Base-by-base conservation (phyloP, 208 protist genomes). In the Acanthamoeba healyi region DNA sequence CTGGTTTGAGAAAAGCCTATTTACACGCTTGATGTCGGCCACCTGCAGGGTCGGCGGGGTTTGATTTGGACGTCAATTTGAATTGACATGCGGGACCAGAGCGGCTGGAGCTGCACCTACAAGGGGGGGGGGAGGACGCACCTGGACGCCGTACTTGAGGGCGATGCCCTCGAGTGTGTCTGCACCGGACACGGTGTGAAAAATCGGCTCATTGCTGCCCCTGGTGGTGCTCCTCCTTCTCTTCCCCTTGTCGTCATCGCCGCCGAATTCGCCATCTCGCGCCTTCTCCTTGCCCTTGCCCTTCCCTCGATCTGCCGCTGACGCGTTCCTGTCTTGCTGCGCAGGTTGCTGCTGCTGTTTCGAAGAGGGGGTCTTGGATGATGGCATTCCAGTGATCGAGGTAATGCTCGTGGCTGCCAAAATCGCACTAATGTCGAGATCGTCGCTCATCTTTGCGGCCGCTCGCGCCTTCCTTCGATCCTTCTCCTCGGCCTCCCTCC, bases 91-190 rank as follows among this genome's bases (percentile, higher is more conserved):
- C n/a, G n/a, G n/a, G n/a, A n/a, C n/a, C n/a, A n/a, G n/a, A n/a
- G n/a, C n/a, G n/a, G n/a, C n/a, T n/a, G n/a, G n/a, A n/a, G n/a
- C n/a, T n/a, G n/a, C n/a, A n/a, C n/a, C n/a, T n/a, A n/a, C n/a
- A 61, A 26, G 12, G 26, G 34, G 32, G 36, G 49, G 40, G 2
- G 5, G n/a, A 24, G n/a, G 3, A 19, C 82, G 34, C 29, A 70
- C 82, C 49, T 90, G 82, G 2, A 90, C 82, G 34, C 82, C 82
- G 38, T 90, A 90, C 82, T 90, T 90, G 82, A 90, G 19, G 42
- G 82, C 82, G 49, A 90, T 90, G 51, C 82, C 82, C 32, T 90
- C 82, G 24, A 90, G 82, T 26, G 82, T 90, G 29, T 90, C 82
- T 12, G 58, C 49, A 6, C 26, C 10, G 32, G 82, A 38, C 9